Base-by-base conservation (phyloP, 768 basidiomycete genomes). In the Leucogyrophana mollusca region DNA sequence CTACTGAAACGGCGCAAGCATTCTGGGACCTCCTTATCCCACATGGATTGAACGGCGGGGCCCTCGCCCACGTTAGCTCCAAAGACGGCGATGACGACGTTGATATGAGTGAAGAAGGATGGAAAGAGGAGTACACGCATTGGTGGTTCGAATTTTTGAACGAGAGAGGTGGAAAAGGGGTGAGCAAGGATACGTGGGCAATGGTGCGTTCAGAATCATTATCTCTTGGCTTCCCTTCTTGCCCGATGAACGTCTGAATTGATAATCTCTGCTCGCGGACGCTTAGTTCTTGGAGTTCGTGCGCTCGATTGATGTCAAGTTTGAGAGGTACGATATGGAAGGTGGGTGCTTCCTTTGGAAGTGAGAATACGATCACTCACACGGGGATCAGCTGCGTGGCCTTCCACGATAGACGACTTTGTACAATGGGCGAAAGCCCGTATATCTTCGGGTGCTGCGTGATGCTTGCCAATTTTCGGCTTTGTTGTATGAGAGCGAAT, bases 131-230 rank as follows among this genome's bases (percentile, higher is more conserved):
- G 50, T 78, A 86, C 58, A 79, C 75, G 13, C 61, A 79, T 20
- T 80, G 78, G 78, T 94, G 92, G 92, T 80, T 85, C 56, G 81
- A 85, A n/a, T 94, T 82, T 61, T 64, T 94, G 61, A 51, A 40
- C 7, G 69, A 77, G 59, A 83, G 78, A 53, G 82, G 81, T 1
- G 72, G 72, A 17, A 87, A 86, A 59, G 90, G 89, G 4, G 77
- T 94, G 24, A 92, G 88, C 68, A 90, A 87, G 67, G 91, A 92
- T 67, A 89, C 87, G 14, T 93, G 90, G 91, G 66, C 74, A 42
- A 92, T 93, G 90, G 90, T 88, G 40, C 34, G 82, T 50, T 17
- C 16, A 9, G 30, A 25, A 7, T 30, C 27, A 11, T 22, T 36
- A 38, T 30, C 22, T 43, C 42, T 27, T 39, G 21, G 32, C 24